Base-by-base conservation (phyloP, 306 rosid species). In the Rosa lucieae region DNA sequence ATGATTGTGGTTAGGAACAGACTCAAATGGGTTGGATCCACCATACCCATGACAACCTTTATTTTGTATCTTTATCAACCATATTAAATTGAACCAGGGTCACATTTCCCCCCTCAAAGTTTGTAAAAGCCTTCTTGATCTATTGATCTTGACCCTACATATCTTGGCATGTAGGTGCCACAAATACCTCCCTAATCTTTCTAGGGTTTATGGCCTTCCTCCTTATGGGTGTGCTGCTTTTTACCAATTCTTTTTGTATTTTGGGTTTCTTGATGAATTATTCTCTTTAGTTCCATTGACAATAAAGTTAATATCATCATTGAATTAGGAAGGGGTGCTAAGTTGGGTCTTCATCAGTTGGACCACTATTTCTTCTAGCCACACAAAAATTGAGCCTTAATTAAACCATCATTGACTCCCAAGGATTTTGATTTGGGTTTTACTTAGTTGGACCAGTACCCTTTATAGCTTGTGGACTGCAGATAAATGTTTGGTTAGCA, bases 11-110 rank as follows among this genome's bases (percentile, higher is more conserved):
- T 86, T 81, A 75, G 87, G 84, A 78, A 81, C 85, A 89, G 82
- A 66, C 69, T 84, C 82, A 62, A 77, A 89, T 88, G 88, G 89
- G 87, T 84, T 88, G 91, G 91, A 82, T 86, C 93, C 93, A 89
- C 91, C 89, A 56, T 72, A 42, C 39, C 21, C 35, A 21, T 13
- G 23, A 69, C 73, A 21, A 76, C 74, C 39, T 66, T 75, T 82
- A 86, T 85, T 80, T 53, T 62, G 11, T 62, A 49, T n/a, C 71
- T 73, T 80, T 58, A 78, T 82, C 85, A 79, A 74, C 74, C 44
- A 61, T 85, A 80, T n/a, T 79, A 46, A 78, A 67, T 51, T 78
- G 67, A 73, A 79, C 21, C 43, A 73, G 66, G 56, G 44, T 59
- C 77, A 82, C 75, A 4, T 42, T 42, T 68, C 21, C 67, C 75